Base-by-base conservation (phyloP, 1,284 basidiomycete species). In the Papiliotrema flavescens region DNA sequence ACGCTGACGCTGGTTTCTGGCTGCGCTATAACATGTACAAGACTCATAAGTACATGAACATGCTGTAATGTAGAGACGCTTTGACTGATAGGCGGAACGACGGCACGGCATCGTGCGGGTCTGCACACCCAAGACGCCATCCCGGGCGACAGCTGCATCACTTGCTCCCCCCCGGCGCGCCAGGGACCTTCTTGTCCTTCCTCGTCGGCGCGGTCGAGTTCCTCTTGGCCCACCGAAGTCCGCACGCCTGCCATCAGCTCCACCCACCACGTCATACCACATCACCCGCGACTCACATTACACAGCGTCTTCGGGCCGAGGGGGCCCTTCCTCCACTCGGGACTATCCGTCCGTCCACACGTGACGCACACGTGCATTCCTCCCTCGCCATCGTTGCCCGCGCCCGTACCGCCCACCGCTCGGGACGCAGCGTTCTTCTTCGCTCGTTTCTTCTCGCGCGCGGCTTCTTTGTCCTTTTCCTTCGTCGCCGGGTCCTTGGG, bases 301-400 rank as follows among this genome's bases (percentile, higher is more conserved):
- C 75, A 77, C 8, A 77, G 53, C 13, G 75, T 76, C 53, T 77
- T 77, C 17, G 75, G 73, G 13, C 75, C 75, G 42, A 75, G 50
- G 1, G 75, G 75, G 6, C 75, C 75, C 60, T 76, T 75, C 55
- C 75, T 63, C 75, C 75, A 77, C 56, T 77, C 75, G 20, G 75
- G 75, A 60, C 67, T 70, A 62, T 77, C 74, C 28, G 72, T 76
- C 45, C 75, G 53, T 23, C 75, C 74, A 54, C 75, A 77, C 11
- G 71, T 73, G 13, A 73, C 70, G 51, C 75, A 77, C 9, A 76
- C 69, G 51, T 75, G 66, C 62, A 74, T 66, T 3, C 65, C 67
- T 44, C 67, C 67, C 44, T 67, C 69, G n/a, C 57, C 63, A 26
- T 60, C 60, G 22, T 47, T 52, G 14, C 36, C 56, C n/a, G 36